These are phyloP conservation scores for Porcisia deanei DNA, from an alignment of 208 protist genomes.

Conservation along the genomic window DNA sequence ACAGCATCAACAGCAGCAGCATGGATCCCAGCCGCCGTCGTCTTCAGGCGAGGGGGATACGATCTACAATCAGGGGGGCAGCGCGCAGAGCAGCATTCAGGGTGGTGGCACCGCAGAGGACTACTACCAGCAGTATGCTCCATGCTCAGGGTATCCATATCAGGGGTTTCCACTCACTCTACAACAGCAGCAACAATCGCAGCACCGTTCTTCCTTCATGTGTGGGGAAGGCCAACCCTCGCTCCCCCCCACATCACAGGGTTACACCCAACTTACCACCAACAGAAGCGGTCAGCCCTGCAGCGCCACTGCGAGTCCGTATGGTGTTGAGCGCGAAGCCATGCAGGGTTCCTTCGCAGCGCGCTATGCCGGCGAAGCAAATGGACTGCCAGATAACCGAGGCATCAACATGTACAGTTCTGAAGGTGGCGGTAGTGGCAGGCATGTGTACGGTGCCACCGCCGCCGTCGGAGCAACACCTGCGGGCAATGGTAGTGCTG, in stretches of 20 bases:
- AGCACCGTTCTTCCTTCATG: not conserved
- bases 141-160: constrained; percentile 6
- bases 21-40: not conserved
- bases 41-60: constrained; percentile 3
- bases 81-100: not conserved
- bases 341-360: not conserved
- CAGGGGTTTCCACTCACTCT: not conserved
- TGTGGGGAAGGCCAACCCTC: not conserved
- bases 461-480: not conserved
- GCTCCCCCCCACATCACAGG: not conserved
- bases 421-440: not conserved
- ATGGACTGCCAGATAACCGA: not conserved
- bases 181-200: constrained; percentile 8
- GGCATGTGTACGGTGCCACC: not conserved
- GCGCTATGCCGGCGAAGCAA: not conserved
- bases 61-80: constrained; percentile 3
- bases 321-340: constrained; percentile 10
- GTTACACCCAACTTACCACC: not conserved
- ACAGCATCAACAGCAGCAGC: not conserved
- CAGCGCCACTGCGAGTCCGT: constrained; percentile 2
- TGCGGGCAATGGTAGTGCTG: not conserved
- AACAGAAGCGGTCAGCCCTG: constrained; percentile 1
- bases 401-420: not conserved
- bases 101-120: constrained; percentile 4
- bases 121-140: constrained; percentile 9